Evolutionary conservation across 345 rosid species (phyloP), one percentile per base, ranked within the genome.

Genomic region (Camelina hispida): DNA sequence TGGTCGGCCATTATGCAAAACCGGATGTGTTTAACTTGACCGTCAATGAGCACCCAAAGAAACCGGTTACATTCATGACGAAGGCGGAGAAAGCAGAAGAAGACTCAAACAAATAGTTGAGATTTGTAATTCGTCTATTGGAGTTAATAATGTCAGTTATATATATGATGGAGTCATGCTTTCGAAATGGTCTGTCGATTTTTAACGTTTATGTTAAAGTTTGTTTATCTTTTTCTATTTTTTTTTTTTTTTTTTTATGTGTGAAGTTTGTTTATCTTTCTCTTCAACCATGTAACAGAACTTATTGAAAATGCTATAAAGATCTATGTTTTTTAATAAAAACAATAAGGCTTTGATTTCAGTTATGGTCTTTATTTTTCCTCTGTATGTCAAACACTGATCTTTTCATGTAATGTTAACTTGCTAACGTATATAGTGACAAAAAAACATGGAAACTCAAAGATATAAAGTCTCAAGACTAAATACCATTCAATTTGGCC

Each of bases 1-100:
- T 86, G 82, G 96, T 87, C 2, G 96, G 98, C 51, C 98, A 89
- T 76, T 91, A 89, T 74, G 78, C 97, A n/a, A 91, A 85, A 75
- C 94, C 97, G 4, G 98, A 93, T 67, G 84, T 93, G 64, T 85
- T 93, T 23, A 88, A 85, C 78, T 87, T 93, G 79, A 84, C 81
- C 0, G 96, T 89, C 58, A 87, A 72, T 71, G 96, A 91, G 79
- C 79, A 86, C 59, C 93, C 89, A 5, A 72, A 81, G 62, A 82
- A 62, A 43, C 76, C 96, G 4, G 98, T 89, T 72, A 81, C 82
- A 15, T 93, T 86, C 44, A 51, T 88, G 42, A 83, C 96, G 2
- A 78, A 75, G 28, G 37, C 81, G 16, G 73, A 43, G 13, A 66
- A 66, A 6, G 35, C 30, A 2, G 86, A 85, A 66, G 78, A 71